phyloP scores from a whole-genome alignment of 495 filamentous ascomycete genomes.

The Aspergillus cristatus region DNA sequence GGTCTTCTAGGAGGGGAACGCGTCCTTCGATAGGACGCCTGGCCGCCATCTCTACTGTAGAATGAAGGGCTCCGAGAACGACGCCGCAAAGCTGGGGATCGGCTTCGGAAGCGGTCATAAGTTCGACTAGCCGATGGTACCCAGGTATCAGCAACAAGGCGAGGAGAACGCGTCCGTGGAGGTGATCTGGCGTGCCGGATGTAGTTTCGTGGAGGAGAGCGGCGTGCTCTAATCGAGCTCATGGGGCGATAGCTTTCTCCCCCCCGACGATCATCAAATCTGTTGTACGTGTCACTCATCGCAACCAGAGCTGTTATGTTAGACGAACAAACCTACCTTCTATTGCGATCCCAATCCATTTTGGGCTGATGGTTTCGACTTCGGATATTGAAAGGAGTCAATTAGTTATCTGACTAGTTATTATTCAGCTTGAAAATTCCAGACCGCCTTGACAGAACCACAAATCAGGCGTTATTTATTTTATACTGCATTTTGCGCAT shows the following conservation, averaged over 20 bases:
- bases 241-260: slow-evolving; percentile 46
- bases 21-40: slow-evolving; percentile 23
- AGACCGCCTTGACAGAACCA: no score
- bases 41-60: slow-evolving; percentile 27
- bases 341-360: slow-evolving; percentile 43
- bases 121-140: slow-evolving; percentile 29
- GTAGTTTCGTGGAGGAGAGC: slow-evolving; percentile 31
- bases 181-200: slow-evolving; percentile 32
- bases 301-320: no score
- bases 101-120: slow-evolving; percentile 33
- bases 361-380: no score
- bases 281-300: no score
- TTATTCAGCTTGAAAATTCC: no score
- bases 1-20: slow-evolving; percentile 35
- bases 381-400: no score
- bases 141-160: slow-evolving; percentile 40
- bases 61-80: slow-evolving; percentile 40
- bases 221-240: slow-evolving; percentile 19
- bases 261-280: slow-evolving; percentile 46
- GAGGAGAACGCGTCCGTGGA: slow-evolving; percentile 30
- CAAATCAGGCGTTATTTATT: no score
- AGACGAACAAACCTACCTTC: slow-evolving; percentile 28
- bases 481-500: no score
- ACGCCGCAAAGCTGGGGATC: slow-evolving; percentile 31
- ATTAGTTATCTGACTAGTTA: no score